Conservation (phyloP, 176 grass and related monocot species). For the Eremochloa ophiuroides region DNA sequence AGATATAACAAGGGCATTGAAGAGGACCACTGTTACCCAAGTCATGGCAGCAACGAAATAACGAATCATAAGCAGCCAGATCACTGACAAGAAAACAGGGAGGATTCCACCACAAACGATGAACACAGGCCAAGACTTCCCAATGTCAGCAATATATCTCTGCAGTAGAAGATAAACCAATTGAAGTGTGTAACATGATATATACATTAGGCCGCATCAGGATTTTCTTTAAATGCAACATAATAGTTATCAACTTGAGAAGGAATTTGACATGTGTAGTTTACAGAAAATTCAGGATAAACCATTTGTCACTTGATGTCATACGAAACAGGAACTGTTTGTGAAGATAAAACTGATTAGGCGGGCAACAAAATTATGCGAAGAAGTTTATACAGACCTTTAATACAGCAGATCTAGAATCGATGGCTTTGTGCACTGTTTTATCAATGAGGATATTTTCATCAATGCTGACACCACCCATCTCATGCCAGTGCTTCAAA, state of each 20-base stretch:
- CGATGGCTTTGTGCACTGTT: constrained; percentile 79
- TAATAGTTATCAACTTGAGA: background rate
- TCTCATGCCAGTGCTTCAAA: constrained; percentile 86
- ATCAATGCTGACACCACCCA: constrained; percentile 86
- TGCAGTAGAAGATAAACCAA: constrained; percentile 37
- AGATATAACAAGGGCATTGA: constrained; percentile 90
- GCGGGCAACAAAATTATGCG: background rate
- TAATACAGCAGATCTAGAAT: constrained; percentile 79
- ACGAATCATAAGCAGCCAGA: constrained; percentile 96
- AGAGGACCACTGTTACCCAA: constrained; percentile 92
- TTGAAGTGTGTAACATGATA: background rate
- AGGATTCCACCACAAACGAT: constrained; percentile 96
- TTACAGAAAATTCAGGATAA: background rate
- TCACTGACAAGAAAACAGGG: constrained; percentile 80
- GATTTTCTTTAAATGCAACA: background rate
- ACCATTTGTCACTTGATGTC: constrained; percentile 14
- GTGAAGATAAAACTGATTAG: background rate
- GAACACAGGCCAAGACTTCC: constrained; percentile 95
- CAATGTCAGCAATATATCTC: constrained; percentile 96
- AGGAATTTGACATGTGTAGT: background rate
- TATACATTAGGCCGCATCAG: constrained; percentile 7
- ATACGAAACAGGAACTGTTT: background rate
- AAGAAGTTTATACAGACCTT: constrained; percentile 57
- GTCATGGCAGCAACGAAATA: constrained; percentile 96
- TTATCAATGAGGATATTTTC: constrained; percentile 95